Conservation (phyloP, 1,284 basidiomycete species). For the Polyporus tsugae region DNA sequence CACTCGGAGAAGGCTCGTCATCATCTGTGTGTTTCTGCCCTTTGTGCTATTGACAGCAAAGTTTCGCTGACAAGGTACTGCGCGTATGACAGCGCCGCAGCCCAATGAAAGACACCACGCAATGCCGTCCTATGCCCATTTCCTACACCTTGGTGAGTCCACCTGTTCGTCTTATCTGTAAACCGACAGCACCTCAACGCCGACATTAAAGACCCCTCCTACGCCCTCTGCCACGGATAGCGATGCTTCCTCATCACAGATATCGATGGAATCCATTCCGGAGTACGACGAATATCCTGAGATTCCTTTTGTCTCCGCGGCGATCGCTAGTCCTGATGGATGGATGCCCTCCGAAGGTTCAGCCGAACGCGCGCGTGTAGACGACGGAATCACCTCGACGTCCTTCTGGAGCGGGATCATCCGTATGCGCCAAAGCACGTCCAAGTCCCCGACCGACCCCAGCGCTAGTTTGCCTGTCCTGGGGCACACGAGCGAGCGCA, state of each 20-base stretch:
- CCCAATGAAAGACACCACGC: conserved; percentile 19
- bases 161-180: too few relatives aligned
- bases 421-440: conserved; percentile 30
- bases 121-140: conserved; percentile 27
- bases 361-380: conserved; percentile 26
- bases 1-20: conserved; percentile 26
- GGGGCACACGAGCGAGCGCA: conserved; percentile 34
- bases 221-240: conserved; percentile 38
- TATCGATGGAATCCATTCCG: conserved; percentile 38
- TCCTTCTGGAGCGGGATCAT: conserved; percentile 40
- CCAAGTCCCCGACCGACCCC: conserved; percentile 37
- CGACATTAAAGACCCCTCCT: conserved; percentile 19
- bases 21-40: conserved; percentile 18
- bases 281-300: conserved; percentile 41
- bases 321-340: conserved; percentile 24
- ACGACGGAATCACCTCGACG: conserved; percentile 28
- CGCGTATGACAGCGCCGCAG: conserved; percentile 12
- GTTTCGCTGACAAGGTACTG: conserved; percentile 1
- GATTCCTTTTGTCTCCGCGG: conserved; percentile 41
- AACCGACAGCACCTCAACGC: not conserved
- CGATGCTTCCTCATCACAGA: conserved; percentile 38
- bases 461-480: conserved; percentile 26
- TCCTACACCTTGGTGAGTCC: conserved; percentile 25
- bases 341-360: conserved; percentile 28
- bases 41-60: conserved; percentile 9